Evolutionary conservation across 148 eudicot genomes (phyloP), one percentile per base, ranked within the genome.

Genomic region (Fagopyrum homotropicum): DNA sequence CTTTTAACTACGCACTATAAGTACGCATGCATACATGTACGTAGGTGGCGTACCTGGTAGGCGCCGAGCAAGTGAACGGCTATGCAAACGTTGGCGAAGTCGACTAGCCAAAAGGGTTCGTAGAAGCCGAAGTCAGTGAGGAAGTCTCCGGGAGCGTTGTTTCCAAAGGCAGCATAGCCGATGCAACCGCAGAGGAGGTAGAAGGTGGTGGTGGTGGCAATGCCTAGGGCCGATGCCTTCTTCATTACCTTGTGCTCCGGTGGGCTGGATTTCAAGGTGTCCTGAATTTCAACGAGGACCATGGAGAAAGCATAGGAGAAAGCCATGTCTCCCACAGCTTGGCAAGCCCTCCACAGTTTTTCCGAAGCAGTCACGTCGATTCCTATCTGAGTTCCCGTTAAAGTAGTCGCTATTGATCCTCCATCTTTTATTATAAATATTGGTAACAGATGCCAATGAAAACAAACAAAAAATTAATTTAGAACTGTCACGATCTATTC

Each of bases 101-200:
- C 86, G 4, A 91, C 83, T 59, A 91, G 50, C 93, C 91, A 91
- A 60, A 79, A 91, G 6, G 97, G 97, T 70, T 91, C 89, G 43
- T 83, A 89, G 73, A 91, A 89, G 49, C 92, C 91, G 68, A 90
- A 90, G 3, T 89, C 90, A 14, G 91, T 87, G 10, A 91, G 78
- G 77, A 91, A 76, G 78, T 87, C 26, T 0, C 86, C 2, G 93
- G 90, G 91, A 22, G 97, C 89, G 56, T 78, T 46, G 77, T 89
- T 85, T 9, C 97, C 97, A 63, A 91, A 89, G n/a, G 91, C 93
- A 43, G 91, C 97, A 73, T 89, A 91, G 10, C 91, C 93, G 30
- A 91, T 83, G 77, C 86, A 85, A 3, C 97, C 97, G 81, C 97
- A 89, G 86, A 87, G 73, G 81, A 89, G 82, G 69, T 89, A 89